Percentiles rank a stretch among this genome's conserved stretches.
Evolutionary conservation across 805 yeast genomes (phyloP).

Genomic region (Cyberlindnera americana): DNA sequence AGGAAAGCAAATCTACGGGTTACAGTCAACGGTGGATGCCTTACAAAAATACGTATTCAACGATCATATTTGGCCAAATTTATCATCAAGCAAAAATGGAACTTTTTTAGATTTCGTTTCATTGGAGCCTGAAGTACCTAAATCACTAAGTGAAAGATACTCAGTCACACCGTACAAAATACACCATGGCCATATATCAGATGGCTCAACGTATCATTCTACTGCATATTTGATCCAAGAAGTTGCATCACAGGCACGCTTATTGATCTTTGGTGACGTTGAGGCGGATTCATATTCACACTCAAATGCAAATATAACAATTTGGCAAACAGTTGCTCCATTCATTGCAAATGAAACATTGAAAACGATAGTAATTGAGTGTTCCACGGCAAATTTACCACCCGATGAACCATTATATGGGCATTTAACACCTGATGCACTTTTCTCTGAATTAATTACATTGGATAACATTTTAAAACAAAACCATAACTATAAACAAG

Average conservation of each 20-base stretch:
- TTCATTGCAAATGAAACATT: conserved; percentile 39
- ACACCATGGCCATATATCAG: conserved; percentile 38
- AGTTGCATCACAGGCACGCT: conserved; percentile 28
- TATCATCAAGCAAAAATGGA: conserved; percentile 29
- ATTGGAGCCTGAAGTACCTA: conserved; percentile 3
- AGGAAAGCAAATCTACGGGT: conserved; percentile 50
- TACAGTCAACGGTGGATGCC: conserved; percentile 47
- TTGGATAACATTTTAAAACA: conserved; percentile 1
- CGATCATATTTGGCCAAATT: conserved; percentile 77
- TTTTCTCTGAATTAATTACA: conserved; percentile 51
- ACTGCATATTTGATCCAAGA: conserved; percentile 59
- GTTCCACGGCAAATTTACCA: conserved; percentile 55
- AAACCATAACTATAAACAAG: background rate
- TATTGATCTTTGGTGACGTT: conserved; percentile 79
- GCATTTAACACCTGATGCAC: conserved; percentile 66
- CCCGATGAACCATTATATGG: conserved; percentile 60
- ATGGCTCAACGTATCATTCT: conserved; percentile 31
- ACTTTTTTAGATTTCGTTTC: conserved; percentile 26
- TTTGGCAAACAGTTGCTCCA: conserved; percentile 59
- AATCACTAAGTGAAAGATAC: conserved; percentile 13
- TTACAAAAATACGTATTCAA: conserved; percentile 62
- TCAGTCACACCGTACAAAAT: conserved; percentile 35
- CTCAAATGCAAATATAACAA: conserved; percentile 32
- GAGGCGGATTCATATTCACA: conserved; percentile 59
- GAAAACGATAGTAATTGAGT: conserved; percentile 66